Evolutionary conservation across 768 basidiomycete genomes (phyloP), one percentile per base, ranked within the genome.

Genomic region (Paxillus ammoniavirescens): DNA sequence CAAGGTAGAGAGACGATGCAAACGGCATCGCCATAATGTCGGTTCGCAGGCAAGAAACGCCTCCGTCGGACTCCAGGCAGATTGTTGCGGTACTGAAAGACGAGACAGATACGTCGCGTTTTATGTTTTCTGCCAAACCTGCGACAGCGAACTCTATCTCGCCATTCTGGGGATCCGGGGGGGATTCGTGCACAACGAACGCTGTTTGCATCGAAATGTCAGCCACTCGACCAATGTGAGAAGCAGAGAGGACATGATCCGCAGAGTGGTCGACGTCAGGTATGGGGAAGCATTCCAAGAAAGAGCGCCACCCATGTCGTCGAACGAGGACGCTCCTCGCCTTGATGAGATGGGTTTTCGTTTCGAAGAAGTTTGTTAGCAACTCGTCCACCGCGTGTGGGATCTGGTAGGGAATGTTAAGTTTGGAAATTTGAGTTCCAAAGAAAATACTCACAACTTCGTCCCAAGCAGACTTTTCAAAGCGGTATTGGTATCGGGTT

Each of bases 281-380:
- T 9, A 58, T 42, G 14, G 43, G 50, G 30, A 58, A 60, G 42
- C 53, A 58, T 42, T 54, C 56, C 43, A 58, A 1, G 50, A 43
- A 36, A 8, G 50, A 54, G 18, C 14, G 47, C 30, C 48, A 35
- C 21, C 13, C 38, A 18, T 23, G n/a, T 15, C 17, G 2, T 7
- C 17, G 15, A 8, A 10, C 38, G 28, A 48, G 38, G 10, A 23
- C 28, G 23, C 26, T 43, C 21, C 13, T 43, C 12, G 54, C 28
- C 43, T 46, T 60, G n/a, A 58, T 14, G 1, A 52, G 9, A 31
- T 58, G 56, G 4, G 50, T 54, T 40, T 42, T 42, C 2, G 45
- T 59, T 36, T 47, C 47, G 18, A 59, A 40, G 41, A 52, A 2
- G 31, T 8, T 42, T 10, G 12, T 28, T 6, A 15, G 49, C 4